Percentiles rank a stretch among this genome's conserved stretches.
Evolutionary conservation across 352 stramenopile species (phyloP).

Genomic region (Globisporangium iwayamae): DNA sequence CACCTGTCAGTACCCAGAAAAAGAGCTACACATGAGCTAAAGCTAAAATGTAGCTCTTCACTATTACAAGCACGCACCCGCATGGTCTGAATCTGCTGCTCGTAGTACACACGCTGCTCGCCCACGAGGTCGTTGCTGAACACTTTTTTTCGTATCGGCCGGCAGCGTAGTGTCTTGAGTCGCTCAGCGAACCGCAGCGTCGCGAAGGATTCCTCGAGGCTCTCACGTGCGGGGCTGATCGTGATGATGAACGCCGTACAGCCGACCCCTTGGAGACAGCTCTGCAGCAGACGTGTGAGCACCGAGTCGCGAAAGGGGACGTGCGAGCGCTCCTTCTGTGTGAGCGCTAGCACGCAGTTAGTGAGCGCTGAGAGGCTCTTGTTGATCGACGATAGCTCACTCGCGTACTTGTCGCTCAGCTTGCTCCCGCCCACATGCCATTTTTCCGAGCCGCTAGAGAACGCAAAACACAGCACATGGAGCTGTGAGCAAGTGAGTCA

Average conservation of each 20-base stretch:
- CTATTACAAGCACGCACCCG: constrained; percentile 24
- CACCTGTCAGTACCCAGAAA: constrained; percentile 18
- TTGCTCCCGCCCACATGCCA: constrained; percentile 58
- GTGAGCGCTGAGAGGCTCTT: constrained; percentile 71
- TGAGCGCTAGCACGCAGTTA: constrained; percentile 72
- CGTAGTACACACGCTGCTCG: constrained; percentile 61
- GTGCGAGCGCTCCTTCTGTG: constrained; percentile 47
- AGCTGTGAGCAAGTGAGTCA: not conserved
- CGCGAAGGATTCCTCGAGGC: constrained; percentile 64
- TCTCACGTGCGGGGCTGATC: constrained; percentile 47
- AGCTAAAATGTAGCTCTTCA: not conserved
- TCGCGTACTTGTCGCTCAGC: constrained; percentile 56
- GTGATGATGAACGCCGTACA: constrained; percentile 67
- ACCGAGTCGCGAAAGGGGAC: constrained; percentile 68
- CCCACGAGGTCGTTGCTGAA: constrained; percentile 48
- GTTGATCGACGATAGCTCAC: constrained; percentile 65
- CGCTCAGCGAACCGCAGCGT: constrained; percentile 71
- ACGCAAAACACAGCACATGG: not conserved
- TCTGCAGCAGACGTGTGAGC: constrained; percentile 63
- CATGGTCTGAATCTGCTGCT: constrained; percentile 69
- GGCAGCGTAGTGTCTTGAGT: constrained; percentile 52
- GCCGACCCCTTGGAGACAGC: constrained; percentile 50
- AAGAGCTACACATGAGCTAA: not conserved
- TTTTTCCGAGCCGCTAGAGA: constrained; percentile 58
- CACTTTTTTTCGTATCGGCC: constrained; percentile 44